Base-by-base conservation (phyloP, 495 filamentous ascomycete species). In the Penicillium salamii region DNA sequence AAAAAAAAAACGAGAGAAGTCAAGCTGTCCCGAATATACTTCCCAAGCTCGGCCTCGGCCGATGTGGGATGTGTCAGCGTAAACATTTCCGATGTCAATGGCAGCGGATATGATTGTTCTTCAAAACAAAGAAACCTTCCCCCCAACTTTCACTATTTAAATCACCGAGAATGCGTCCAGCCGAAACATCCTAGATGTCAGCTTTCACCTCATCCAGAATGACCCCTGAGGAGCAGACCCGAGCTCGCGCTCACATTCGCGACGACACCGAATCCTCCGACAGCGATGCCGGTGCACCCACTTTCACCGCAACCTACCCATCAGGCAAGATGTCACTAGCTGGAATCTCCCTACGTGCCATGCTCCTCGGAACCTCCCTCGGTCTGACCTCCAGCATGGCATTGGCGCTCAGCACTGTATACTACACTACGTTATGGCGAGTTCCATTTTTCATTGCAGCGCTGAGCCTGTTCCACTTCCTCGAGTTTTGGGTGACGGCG, bases 401-500 rank as follows among this genome's bases (percentile, higher is more conserved):
- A 38, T 55, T 62, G 59, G 74, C 61, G 53, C 75, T 53, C 40
- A 63, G 51, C 63, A 49, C 57, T 61, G 59, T 23, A 37, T 63
- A 21, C 60, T 46, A 50, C 1, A 70, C 67, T 21, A 74, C 79
- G 0, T 77, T 91, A 52, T 97, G 91, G 91, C 88, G 93, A 51
- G 63, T 86, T 1, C 83, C 90, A 14, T 85, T 90, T 75, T 96
- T 98, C 73, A 55, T 91, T 60, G 69, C 77, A 38, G 67, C 82
- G 20, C 83, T 98, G 46, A 81, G 84, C 13, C 62, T 86, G 46
- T 97, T 97, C 78, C 93, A 98, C 70, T 95, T 95, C 72, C 86
- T 98, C 67, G 93, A 98, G 70, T 98, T 88, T 77, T 92, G 79
- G 74, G 86, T 82, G 40, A 97, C 92, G 0, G 93, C 93, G 20